A percentile compares a stretch with the other conserved stretches of the same genome.
phyloP scores from a whole-genome alignment of 225 moss, liverwort and hornwort species.

The Antitrichia curtipendula region DNA sequence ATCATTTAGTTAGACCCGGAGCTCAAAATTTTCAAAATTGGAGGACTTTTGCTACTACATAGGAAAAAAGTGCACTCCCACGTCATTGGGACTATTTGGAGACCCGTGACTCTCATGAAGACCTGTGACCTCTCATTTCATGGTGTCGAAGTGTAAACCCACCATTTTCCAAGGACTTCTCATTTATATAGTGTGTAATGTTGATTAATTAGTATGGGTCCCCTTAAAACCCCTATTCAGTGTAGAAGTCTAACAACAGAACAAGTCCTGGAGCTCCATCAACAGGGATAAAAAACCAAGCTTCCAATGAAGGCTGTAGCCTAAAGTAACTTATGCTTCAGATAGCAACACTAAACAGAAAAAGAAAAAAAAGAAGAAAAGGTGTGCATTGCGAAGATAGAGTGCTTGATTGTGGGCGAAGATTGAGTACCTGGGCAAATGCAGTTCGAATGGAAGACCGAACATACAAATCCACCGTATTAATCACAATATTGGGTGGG shows the following conservation, averaged over 20 bases:
- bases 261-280: neutral
- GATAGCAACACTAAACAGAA: neutral
- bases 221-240: too few relatives aligned
- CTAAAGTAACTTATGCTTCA: too few relatives aligned
- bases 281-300: neutral
- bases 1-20: neutral
- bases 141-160: neutral
- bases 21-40: too few relatives aligned
- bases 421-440: slow-evolving; percentile 46
- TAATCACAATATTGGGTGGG: slow-evolving; percentile 27
- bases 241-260: neutral
- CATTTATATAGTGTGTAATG: too few relatives aligned
- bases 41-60: neutral
- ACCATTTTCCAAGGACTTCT: neutral
- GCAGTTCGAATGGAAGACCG: slow-evolving; percentile 66
- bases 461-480: slow-evolving; percentile 56
- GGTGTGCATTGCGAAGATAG: neutral
- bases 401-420: neutral
- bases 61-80: neutral
- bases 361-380: too few relatives aligned
- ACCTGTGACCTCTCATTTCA: neutral
- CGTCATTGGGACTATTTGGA: neutral
- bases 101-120: neutral
- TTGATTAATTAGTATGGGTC: too few relatives aligned
- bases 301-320: neutral